Evolutionary conservation across 2,329 filamentous ascomycete genomes (phyloP).

Genomic region (Tolypocladium tundrense): DNA sequence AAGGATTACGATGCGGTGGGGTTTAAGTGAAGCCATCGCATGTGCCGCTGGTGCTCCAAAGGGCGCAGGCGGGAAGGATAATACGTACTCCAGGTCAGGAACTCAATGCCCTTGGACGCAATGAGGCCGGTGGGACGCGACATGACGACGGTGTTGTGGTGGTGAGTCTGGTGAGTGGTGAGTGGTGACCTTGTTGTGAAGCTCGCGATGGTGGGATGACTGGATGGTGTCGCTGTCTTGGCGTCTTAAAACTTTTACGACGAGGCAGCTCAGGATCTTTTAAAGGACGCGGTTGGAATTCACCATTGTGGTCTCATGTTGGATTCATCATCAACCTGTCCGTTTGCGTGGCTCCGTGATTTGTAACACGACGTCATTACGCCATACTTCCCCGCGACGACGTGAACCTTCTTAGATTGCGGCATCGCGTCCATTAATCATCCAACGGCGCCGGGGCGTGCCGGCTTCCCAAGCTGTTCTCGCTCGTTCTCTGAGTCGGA

Average conservation of each 20-base stretch:
- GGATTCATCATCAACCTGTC: background rate
- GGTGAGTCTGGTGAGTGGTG: no score
- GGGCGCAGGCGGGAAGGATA: no score
- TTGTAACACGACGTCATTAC: background rate
- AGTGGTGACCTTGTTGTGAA: no score
- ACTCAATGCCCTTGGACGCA: slow-evolving; percentile 53
- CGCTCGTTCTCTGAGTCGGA: background rate
- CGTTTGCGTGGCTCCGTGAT: background rate
- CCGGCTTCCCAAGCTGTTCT: background rate
- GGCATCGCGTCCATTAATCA: background rate
- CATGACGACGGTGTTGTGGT: slow-evolving; percentile 9
- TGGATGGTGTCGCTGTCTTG: background rate
- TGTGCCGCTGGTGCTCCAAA: background rate
- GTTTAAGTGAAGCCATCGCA: background rate
- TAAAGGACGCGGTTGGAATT: background rate
- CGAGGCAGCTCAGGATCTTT: background rate
- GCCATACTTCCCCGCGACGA: background rate
- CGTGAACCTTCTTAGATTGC: background rate
- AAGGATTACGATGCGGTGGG: background rate
- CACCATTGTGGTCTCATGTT: no score
- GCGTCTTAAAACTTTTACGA: background rate
- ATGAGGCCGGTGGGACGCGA: slow-evolving; percentile 40
- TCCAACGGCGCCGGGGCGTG: background rate
- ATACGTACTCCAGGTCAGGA: slow-evolving; percentile 41
- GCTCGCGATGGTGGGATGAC: background rate